phyloP scores from a whole-genome alignment of 2,329 filamentous ascomycete genomes.

The Dactylellina haptotyla region DNA sequence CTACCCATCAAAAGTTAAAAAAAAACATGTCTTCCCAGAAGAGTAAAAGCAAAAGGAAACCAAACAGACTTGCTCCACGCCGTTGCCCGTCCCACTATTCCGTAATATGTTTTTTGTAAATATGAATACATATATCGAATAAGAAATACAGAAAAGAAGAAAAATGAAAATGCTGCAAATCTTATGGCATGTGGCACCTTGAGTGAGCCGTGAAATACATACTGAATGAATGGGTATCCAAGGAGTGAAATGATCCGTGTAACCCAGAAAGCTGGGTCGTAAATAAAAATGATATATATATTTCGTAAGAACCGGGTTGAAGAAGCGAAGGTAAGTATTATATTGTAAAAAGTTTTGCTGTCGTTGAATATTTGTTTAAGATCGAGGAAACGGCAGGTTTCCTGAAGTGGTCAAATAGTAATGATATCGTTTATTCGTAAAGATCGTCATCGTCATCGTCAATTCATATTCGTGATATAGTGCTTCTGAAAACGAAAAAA shows the following conservation, averaged over 20 bases:
- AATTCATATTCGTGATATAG: constrained; percentile 15
- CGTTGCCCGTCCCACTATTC: constrained; percentile 17
- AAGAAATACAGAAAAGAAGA: not conserved
- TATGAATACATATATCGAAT: constrained; percentile 31
- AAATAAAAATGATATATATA: constrained; percentile 2
- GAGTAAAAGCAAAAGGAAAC: constrained; percentile 25
- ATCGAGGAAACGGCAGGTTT: not conserved
- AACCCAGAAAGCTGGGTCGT: not conserved
- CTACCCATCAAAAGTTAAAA: constrained; percentile 7
- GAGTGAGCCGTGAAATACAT: not conserved
- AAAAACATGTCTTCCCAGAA: constrained; percentile 28
- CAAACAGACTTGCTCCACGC: constrained; percentile 11
- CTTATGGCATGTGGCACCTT: not conserved
- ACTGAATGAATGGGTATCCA: constrained; percentile 41
- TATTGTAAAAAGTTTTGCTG: constrained; percentile 20
- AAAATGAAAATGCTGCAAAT: not conserved
- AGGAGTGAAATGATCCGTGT: constrained; percentile 19
- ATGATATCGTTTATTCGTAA: constrained; percentile 42
- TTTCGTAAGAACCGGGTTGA: not conserved
- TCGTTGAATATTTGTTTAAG: constrained; percentile 32
- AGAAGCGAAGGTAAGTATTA: constrained; percentile 31
- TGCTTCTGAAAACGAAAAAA: not conserved
- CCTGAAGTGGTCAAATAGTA: constrained; percentile 6
- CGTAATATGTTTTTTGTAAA: constrained; percentile 17
- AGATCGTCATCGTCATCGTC: constrained; percentile 23